phyloP scores from a whole-genome alignment of 495 filamentous ascomycete genomes.

The Extremus antarcticus region DNA sequence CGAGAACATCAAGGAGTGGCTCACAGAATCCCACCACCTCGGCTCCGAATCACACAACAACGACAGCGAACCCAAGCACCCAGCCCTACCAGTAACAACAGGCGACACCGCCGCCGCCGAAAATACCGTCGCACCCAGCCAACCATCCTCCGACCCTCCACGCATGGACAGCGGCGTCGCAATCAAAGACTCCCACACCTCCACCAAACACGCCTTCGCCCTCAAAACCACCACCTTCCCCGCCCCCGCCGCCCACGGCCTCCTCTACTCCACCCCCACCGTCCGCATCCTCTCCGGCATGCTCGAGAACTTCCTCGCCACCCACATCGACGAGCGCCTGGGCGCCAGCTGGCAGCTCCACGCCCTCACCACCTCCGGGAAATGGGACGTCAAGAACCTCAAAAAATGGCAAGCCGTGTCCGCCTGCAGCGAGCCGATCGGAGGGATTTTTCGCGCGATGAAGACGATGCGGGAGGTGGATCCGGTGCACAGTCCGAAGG shows the following conservation, averaged over 20 bases:
- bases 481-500: conserved; percentile 63
- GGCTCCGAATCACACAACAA: conserved; percentile 12
- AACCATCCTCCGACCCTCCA: not conserved
- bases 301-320: conserved; percentile 67
- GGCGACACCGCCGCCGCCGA: not conserved
- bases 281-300: conserved; percentile 68
- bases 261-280: conserved; percentile 69
- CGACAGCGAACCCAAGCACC: not conserved
- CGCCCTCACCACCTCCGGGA: conserved; percentile 73
- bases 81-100: not conserved
- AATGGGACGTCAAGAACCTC: conserved; percentile 97
- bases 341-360: conserved; percentile 83
- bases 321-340: conserved; percentile 64
- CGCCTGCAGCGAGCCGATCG: conserved; percentile 69
- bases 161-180: not conserved
- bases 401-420: conserved; percentile 74
- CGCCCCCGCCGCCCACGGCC: conserved; percentile 66
- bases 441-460: conserved; percentile 66
- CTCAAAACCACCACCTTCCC: conserved; percentile 66
- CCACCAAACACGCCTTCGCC: conserved; percentile 21
- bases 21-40: conserved; percentile 33
- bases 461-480: conserved; percentile 85
- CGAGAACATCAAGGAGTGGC: conserved; percentile 52
- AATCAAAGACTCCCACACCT: conserved; percentile 1
- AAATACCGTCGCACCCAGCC: not conserved